phyloP scores from a whole-genome alignment of 106 monocot genomes.

The Acanthochlamys bracteata region DNA sequence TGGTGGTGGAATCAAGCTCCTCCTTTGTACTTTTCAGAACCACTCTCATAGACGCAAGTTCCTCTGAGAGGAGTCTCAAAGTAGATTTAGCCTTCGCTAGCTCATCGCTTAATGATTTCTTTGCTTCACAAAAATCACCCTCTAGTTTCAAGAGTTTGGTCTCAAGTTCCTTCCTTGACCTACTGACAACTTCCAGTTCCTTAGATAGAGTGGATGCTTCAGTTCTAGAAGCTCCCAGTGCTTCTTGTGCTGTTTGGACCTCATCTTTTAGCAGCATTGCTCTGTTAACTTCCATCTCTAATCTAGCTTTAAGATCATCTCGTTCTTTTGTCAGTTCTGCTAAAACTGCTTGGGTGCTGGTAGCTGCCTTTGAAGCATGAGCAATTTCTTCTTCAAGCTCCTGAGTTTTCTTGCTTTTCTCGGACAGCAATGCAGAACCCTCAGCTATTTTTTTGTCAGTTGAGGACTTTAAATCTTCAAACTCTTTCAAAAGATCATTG shows the following conservation, averaged over 20 bases:
- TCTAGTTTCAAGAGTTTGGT: constrained; percentile 25
- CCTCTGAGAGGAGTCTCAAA: constrained; percentile 36
- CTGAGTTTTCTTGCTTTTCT: constrained; percentile 51
- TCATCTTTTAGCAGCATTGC: constrained; percentile 36
- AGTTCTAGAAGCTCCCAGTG: constrained; percentile 24
- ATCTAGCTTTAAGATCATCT: constrained; percentile 31
- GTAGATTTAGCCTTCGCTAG: constrained; percentile 53
- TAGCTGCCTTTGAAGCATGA: constrained; percentile 27
- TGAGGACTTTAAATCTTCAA: constrained; percentile 40
- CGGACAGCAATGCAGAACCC: constrained; percentile 45
- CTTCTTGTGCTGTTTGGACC: constrained; percentile 30
- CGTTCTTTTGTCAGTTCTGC: constrained; percentile 44
- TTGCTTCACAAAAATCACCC: constrained; percentile 33
- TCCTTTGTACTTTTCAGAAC: constrained; percentile 33
- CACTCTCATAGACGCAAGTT: constrained; percentile 46
- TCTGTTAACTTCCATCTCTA: constrained; percentile 39
- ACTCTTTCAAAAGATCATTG: constrained; percentile 36
- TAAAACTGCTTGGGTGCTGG: constrained; percentile 21
- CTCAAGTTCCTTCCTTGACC: constrained; percentile 18
- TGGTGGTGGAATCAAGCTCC: constrained; percentile 28
- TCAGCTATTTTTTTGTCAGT: constrained; percentile 27
- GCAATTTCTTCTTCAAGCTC: constrained; percentile 44
- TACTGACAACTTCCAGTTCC: constrained; percentile 30
- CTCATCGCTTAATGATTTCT: constrained; percentile 23
- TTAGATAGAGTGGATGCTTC: constrained; percentile 38